Conservation (phyloP, 169 alveolate species). For the Miamiensis avidus region DNA sequence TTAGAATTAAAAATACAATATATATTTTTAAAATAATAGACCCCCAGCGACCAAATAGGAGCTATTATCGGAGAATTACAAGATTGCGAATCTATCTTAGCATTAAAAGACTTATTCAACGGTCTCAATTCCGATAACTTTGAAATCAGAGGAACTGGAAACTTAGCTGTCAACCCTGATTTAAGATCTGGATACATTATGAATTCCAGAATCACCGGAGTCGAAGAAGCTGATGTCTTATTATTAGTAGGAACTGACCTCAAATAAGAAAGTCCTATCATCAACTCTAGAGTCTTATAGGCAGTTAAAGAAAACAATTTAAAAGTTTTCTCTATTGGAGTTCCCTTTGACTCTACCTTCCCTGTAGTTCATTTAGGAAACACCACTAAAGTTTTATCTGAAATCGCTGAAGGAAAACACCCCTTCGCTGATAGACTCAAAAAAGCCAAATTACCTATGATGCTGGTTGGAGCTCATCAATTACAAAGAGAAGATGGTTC, state of each 20-base stretch:
- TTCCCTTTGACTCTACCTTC: slow-evolving; percentile 55
- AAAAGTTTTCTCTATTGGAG: slow-evolving; percentile 68
- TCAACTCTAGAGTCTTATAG: slow-evolving; percentile 70
- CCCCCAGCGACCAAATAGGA: slow-evolving; percentile 63
- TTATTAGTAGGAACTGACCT: slow-evolving; percentile 72
- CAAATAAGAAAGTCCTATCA: slow-evolving; percentile 69
- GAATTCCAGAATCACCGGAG: slow-evolving; percentile 71
- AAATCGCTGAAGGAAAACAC: slow-evolving; percentile 70
- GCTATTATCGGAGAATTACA: slow-evolving; percentile 72
- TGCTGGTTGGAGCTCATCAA: slow-evolving; percentile 47
- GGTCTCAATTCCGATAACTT: slow-evolving; percentile 70
- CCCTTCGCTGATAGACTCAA: slow-evolving; percentile 61
- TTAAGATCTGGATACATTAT: slow-evolving; percentile 72
- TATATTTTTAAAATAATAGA: no score
- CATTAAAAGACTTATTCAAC: slow-evolving; percentile 72
- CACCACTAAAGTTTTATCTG: slow-evolving; percentile 59
- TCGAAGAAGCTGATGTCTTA: slow-evolving; percentile 76
- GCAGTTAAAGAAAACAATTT: slow-evolving; percentile 49
- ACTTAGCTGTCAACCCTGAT: slow-evolving; percentile 55
- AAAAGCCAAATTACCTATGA: slow-evolving; percentile 76
- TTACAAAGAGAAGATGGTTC: slow-evolving; percentile 71
- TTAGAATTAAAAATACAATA: no score
- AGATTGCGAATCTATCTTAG: slow-evolving; percentile 70
- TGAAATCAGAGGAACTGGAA: slow-evolving; percentile 57
- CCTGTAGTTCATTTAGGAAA: slow-evolving; percentile 65